Evolutionary conservation across 2,329 filamentous ascomycete species (phyloP).

Genomic region (Trichophyton rubrum): DNA sequence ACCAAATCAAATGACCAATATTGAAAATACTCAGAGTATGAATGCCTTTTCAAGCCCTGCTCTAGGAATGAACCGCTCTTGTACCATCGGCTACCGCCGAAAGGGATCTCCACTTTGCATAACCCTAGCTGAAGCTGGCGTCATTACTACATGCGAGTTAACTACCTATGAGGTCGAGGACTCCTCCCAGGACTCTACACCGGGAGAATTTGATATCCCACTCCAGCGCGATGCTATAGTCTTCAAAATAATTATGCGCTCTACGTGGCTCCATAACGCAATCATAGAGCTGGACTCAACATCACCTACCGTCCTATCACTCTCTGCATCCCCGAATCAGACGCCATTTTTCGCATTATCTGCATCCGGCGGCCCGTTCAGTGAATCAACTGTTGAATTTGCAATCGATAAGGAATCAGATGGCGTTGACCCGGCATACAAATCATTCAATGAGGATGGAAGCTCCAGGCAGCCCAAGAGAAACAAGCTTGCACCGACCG

Average conservation of each 20-base stretch:
- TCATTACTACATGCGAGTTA: slow-evolving; percentile 80
- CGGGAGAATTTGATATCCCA: slow-evolving; percentile 49
- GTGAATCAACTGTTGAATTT: slow-evolving; percentile 50
- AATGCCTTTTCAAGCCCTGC: slow-evolving; percentile 75
- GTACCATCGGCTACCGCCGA: slow-evolving; percentile 64
- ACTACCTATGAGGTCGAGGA: slow-evolving; percentile 73
- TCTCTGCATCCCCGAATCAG: slow-evolving; percentile 47
- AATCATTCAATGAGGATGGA: slow-evolving; percentile 27
- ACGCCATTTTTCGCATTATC: slow-evolving; percentile 65
- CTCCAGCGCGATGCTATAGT: slow-evolving; percentile 67
- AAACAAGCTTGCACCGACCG: slow-evolving; percentile 30
- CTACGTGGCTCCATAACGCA: slow-evolving; percentile 39
- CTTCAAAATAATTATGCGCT: slow-evolving; percentile 91
- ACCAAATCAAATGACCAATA: slow-evolving; percentile 22
- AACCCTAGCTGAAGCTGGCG: slow-evolving; percentile 70
- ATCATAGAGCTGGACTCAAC: slow-evolving; percentile 47
- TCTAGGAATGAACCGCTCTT: slow-evolving; percentile 73
- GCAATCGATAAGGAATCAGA: slow-evolving; percentile 34
- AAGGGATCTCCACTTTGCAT: slow-evolving; percentile 70
- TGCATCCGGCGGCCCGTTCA: slow-evolving; percentile 46
- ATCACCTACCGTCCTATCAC: slow-evolving; percentile 57
- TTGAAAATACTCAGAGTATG: slow-evolving; percentile 31
- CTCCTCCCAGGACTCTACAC: slow-evolving; percentile 41
- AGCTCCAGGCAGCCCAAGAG: slow-evolving; percentile 23
- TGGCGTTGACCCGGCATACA: slow-evolving; percentile 19